Evolutionary conservation across 2,329 filamentous ascomycete species (phyloP).

Genomic region (Drechslerella coelobrocha): DNA sequence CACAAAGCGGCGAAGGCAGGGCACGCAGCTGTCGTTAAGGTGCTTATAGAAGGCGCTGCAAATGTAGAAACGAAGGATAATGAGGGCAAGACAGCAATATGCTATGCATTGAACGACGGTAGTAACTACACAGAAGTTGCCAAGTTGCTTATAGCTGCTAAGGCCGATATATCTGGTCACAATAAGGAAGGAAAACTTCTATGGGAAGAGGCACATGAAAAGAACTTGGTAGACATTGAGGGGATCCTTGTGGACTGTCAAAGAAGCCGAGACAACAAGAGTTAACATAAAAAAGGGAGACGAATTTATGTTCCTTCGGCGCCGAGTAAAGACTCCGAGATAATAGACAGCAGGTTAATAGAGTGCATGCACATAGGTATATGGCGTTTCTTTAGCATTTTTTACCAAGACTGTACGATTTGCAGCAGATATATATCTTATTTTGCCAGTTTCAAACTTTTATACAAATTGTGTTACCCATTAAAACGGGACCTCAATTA

Average conservation of each 20-base stretch:
- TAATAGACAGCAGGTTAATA: too few species aligned
- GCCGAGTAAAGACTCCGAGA: too few species aligned
- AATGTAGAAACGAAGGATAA: slow-evolving; percentile 50
- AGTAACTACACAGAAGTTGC: slow-evolving; percentile 31
- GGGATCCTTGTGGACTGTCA: background rate
- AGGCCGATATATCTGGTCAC: background rate
- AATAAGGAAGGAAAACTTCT: slow-evolving; percentile 5
- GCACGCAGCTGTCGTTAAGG: slow-evolving; percentile 7
- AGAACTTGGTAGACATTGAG: background rate
- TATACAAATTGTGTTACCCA: too few species aligned
- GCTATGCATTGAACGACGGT: slow-evolving; percentile 19
- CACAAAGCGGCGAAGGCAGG: slow-evolving; percentile 24
- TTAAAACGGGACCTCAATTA: too few species aligned
- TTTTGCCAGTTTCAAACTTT: too few species aligned
- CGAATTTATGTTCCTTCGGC: too few species aligned
- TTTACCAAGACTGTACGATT: too few species aligned
- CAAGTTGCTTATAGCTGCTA: slow-evolving; percentile 7
- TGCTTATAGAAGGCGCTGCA: slow-evolving; percentile 19
- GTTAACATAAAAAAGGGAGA: too few species aligned
- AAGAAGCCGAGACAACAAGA: too few species aligned
- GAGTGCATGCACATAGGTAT: too few species aligned
- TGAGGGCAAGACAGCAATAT: slow-evolving; percentile 52
- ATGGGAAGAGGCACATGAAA: background rate
- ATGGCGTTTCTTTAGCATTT: too few species aligned
- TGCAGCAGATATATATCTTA: too few species aligned